Evolutionary conservation across 2,329 filamentous ascomycete genomes (phyloP).

Genomic region (Sphaceloma murrayae): DNA sequence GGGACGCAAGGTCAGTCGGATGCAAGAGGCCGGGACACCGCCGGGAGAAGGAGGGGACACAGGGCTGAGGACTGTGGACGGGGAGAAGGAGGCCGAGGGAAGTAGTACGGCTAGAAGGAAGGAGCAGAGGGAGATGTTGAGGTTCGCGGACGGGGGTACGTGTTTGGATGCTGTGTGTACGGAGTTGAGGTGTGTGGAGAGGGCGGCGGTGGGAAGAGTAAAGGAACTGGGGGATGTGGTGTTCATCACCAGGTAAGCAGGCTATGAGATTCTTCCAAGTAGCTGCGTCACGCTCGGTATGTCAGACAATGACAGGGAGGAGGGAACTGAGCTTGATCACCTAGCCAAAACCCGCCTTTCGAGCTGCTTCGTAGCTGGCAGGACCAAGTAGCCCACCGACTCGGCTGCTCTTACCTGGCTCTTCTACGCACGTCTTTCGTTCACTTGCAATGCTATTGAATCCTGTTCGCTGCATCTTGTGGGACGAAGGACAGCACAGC

Average conservation of each 20-base stretch:
- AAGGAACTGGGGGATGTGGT: conserved; percentile 40
- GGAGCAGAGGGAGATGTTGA: conserved; percentile 45
- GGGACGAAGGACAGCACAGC: too few species aligned
- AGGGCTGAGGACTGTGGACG: conserved; percentile 28
- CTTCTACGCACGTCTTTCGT: too few species aligned
- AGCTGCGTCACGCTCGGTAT: conserved; percentile 29
- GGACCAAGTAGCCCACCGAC: too few species aligned
- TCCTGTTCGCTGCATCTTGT: too few species aligned
- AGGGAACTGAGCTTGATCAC: conserved; percentile 23
- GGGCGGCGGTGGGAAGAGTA: conserved; percentile 59
- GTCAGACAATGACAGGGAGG: conserved; percentile 27
- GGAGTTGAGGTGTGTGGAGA: conserved; percentile 60
- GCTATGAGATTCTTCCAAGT: conserved; percentile 13
- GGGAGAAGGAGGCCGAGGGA: conserved; percentile 19
- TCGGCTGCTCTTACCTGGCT: too few species aligned
- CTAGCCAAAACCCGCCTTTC: too few species aligned
- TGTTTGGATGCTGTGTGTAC: conserved; percentile 76
- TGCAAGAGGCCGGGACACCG: conserved; percentile 24
- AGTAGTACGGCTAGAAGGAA: conserved; percentile 17
- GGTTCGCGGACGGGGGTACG: conserved; percentile 64
- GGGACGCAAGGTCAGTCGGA: conserved; percentile 21
- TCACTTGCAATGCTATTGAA: too few species aligned
- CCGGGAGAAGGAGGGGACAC: conserved; percentile 23
- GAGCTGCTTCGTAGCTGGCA: too few species aligned
- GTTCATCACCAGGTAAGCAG: conserved; percentile 11